These are phyloP conservation scores for Candida ascalaphidarum DNA, from an alignment of 805 yeast genomes.

Conservation along the genomic window DNA sequence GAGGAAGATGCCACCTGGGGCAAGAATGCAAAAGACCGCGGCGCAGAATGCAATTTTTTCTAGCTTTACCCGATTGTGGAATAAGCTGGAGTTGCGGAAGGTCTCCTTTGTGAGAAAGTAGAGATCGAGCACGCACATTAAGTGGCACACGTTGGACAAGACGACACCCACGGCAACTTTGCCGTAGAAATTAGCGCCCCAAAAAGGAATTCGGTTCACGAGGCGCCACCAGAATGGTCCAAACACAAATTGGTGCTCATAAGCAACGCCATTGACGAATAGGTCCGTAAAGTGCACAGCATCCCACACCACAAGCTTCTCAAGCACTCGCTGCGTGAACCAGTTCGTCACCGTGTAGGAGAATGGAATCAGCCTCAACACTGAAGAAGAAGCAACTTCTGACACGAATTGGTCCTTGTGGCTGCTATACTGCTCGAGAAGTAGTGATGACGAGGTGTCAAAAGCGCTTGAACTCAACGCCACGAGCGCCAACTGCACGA, in stretches of 20 bases:
- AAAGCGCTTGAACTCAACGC: conserved; percentile 35
- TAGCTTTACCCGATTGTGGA: too few relatives aligned
- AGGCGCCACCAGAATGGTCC: conserved; percentile 68
- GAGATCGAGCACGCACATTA: conserved; percentile 37
- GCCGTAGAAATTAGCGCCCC: conserved; percentile 27
- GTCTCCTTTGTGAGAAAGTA: conserved; percentile 36
- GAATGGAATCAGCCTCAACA: too few relatives aligned
- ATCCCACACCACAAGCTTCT: conserved; percentile 75
- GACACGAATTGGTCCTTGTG: background rate
- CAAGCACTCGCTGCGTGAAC: conserved; percentile 18
- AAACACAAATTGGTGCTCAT: conserved; percentile 88
- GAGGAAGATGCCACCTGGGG: conserved; percentile 75
- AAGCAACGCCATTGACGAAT: conserved; percentile 41
- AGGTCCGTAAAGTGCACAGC: conserved; percentile 64
- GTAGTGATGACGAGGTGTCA: conserved; percentile 38
- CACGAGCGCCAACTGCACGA: conserved; percentile 28
- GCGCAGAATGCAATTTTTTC: conserved; percentile 10
- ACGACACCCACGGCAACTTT: conserved; percentile 40
- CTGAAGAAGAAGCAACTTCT: conserved; percentile 1
- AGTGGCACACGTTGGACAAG: conserved; percentile 47
- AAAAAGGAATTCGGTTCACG: conserved; percentile 17
- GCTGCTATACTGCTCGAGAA: conserved; percentile 15
- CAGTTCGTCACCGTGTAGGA: conserved; percentile 1
- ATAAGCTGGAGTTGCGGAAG: conserved; percentile 11
- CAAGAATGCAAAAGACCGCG: conserved; percentile 1